These are phyloP conservation scores for Kodamaea kakaduensis DNA, from an alignment of 805 yeast genomes.

Conservation along the genomic window DNA sequence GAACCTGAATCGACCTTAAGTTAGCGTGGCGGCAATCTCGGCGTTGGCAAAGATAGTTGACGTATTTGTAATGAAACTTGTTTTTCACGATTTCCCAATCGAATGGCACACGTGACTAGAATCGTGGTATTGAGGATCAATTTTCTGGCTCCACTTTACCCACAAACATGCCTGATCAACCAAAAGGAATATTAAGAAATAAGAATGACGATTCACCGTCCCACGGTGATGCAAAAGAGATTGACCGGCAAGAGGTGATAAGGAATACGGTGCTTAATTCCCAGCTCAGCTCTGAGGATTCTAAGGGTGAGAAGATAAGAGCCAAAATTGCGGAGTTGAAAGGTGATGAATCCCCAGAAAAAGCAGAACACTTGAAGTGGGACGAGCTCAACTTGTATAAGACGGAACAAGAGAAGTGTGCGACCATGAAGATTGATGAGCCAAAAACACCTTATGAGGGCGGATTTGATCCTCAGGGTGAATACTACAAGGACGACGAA, in stretches of 20 bases:
- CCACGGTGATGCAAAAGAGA: conserved; percentile 11
- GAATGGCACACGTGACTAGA: not conserved
- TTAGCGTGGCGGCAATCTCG: not conserved
- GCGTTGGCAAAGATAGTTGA: not conserved
- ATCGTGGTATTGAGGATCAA: not conserved
- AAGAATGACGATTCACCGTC: conserved; percentile 20
- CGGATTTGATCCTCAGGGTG: conserved; percentile 77
- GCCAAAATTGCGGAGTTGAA: conserved; percentile 41
- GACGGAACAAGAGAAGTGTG: conserved; percentile 67
- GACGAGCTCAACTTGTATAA: conserved; percentile 72
- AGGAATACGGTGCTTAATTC: conserved; percentile 79
- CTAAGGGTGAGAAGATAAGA: conserved; percentile 45
- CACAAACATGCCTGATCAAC: conserved; percentile 10
- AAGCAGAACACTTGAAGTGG: conserved; percentile 61
- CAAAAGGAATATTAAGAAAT: conserved; percentile 52
- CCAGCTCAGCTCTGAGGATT: conserved; percentile 33
- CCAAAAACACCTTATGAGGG: conserved; percentile 96
- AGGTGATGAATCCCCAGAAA: conserved; percentile 13
- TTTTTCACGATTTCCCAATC: conserved; percentile 1
- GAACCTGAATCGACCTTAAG: no score
- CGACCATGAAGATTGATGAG: conserved; percentile 84
- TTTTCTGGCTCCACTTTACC: no score
- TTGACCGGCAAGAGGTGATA: conserved; percentile 69
- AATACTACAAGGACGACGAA: conserved; percentile 54
- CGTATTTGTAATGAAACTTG: conserved; percentile 6